Evolutionary conservation across 2,329 filamentous ascomycete genomes (phyloP), one percentile per base, ranked within the genome.

Genomic region (Aureobasidium sp.): DNA sequence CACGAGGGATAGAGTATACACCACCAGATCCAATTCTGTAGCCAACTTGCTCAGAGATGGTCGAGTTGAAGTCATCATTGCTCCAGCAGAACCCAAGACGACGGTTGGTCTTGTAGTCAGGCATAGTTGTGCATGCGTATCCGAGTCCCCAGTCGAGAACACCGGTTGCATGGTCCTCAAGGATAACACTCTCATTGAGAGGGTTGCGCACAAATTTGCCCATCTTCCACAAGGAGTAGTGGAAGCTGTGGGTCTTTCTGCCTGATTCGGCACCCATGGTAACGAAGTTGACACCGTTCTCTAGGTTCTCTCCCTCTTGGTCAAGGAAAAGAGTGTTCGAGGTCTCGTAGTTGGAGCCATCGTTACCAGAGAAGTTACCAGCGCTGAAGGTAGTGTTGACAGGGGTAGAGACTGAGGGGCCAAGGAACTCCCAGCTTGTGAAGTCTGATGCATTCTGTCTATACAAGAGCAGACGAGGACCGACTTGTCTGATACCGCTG

Each of bases 391-490:
- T 60, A 36, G 57, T 60, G 36, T 60, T 60, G 5, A 60, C 57
- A 30, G 45, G 44, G 21, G 57, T 32, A 37, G 44, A 37, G 8
- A 60, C 57, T 2, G 44, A 42, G 10, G 57, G 48, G 8, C 71
- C 71, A 21, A 74, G 63, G 44, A 70, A 74, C 64, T 74, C 71
- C 68, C 70, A 77, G 47, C 74, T 74, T 16, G 74, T 68, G 63
- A 76, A 77, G 8, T 71, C 68, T 1, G 69, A 66, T 37, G 73
- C 71, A 36, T 73, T 68, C 50, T 76, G 73, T 0, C 73, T 70
- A 63, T 77, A 78, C 14, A 79, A 66, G 47, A 77, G 77, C 25
- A 75, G 64, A 25, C 73, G 69, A 0, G 75, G 73, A 0, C 75
- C 75, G 21, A 69, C 66, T 5, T 67, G 71, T 58, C 77, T 75